phyloP scores from a whole-genome alignment of 2,329 filamentous ascomycete genomes.

The Nannizzia gypsea region DNA sequence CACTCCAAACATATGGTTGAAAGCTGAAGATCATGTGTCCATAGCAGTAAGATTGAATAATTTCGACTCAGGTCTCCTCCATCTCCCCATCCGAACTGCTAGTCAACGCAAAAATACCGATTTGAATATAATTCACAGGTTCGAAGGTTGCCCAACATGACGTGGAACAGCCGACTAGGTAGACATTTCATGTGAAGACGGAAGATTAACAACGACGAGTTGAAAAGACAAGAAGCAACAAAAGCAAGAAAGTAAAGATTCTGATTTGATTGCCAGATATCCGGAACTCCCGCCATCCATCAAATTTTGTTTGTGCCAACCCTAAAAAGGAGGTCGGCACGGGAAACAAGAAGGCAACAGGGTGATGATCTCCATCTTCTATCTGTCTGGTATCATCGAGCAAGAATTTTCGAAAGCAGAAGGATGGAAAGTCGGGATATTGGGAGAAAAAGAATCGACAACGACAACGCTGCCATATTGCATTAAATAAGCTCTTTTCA shows the following conservation, averaged over 20 bases:
- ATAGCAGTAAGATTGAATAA: neutral
- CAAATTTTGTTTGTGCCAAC: slow-evolving; percentile 31
- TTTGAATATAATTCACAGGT: neutral
- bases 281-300: slow-evolving; percentile 53
- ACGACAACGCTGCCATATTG: neutral
- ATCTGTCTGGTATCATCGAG: slow-evolving; percentile 24
- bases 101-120: neutral
- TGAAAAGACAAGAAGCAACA: neutral
- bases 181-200: neutral
- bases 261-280: slow-evolving; percentile 61
- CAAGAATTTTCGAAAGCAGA: neutral
- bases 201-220: neutral
- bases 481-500: slow-evolving; percentile 4
- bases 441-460: slow-evolving; percentile 17
- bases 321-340: slow-evolving; percentile 22
- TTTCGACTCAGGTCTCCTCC: neutral
- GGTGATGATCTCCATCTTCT: slow-evolving; percentile 38
- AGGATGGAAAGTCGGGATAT: slow-evolving; percentile 6
- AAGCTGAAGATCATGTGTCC: neutral
- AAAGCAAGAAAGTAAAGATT: neutral
- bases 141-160: neutral
- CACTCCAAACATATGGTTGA: neutral
- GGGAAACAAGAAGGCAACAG: slow-evolving; percentile 18
- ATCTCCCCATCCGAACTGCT: neutral
- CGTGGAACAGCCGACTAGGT: neutral